Percentiles rank a stretch among this genome's conserved stretches.
Conservation (phyloP, 2,329 filamentous ascomycete genomes). For the Fusarium sulawesiense region DNA sequence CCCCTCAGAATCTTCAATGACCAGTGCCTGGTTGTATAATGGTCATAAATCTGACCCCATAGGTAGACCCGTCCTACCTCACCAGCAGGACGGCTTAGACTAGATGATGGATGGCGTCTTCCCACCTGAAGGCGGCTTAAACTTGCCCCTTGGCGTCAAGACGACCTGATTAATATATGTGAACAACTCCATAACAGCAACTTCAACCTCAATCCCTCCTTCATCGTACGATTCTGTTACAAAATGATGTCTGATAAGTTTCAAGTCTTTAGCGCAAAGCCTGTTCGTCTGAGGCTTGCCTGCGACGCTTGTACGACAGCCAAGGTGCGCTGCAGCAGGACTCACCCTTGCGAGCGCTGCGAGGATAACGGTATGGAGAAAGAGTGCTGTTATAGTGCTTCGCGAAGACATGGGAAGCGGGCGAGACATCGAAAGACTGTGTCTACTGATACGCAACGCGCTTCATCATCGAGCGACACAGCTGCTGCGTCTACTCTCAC, state of each 20-base stretch:
- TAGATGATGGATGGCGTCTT: constrained; percentile 6
- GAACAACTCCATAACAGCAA: not conserved
- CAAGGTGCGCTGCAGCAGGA: constrained; percentile 35
- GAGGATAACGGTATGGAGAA: constrained; percentile 24
- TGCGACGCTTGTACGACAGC: constrained; percentile 36
- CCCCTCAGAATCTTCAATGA: not conserved
- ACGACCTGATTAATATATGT: constrained; percentile 14
- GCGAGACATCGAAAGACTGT: constrained; percentile 19
- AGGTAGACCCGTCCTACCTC: constrained; percentile 24
- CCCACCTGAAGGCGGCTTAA: constrained; percentile 1
- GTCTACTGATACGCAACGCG: not conserved
- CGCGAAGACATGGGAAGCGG: constrained; percentile 22
- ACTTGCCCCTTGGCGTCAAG: not conserved
- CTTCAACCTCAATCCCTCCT: not conserved
- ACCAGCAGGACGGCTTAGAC: constrained; percentile 18
- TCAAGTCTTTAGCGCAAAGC: constrained; percentile 11
- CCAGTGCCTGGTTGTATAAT: not conserved
- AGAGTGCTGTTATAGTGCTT: constrained; percentile 29
- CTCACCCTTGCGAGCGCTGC: constrained; percentile 34
- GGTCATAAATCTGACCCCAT: not conserved
- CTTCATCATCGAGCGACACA: constrained; percentile 11
- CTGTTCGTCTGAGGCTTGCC: constrained; percentile 29
- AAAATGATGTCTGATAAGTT: constrained; percentile 16
- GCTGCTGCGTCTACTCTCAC: not conserved
- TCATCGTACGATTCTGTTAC: not conserved